Evolutionary conservation across 208 protist species (phyloP), one percentile per base, ranked within the genome.

Genomic region (Herpetomonas tarakana): DNA sequence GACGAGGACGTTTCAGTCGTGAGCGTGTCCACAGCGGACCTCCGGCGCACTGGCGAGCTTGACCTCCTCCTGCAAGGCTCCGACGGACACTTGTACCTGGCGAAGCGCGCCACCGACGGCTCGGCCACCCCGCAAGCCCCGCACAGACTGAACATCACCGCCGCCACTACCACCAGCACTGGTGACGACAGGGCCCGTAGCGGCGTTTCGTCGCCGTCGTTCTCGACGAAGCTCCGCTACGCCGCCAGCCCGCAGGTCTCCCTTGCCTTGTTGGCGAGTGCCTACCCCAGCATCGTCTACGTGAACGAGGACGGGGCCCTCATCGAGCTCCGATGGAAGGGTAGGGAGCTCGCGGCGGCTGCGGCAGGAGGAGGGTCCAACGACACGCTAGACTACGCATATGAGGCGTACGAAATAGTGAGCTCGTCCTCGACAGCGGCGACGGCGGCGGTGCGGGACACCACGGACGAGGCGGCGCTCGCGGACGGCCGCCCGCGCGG

Each of bases 51-150:
- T 28, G 83, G 83, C 2, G 53, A 59, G 28, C 44, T 82, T 0
- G 79, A 84, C 46, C 39, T 85, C 26, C 12, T 85, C 3, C 45
- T 86, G 24, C 79, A 86, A 53, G 63, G 58, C 19, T 68, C 65
- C 46, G 45, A 84, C 58, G 83, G 74, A 4, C 39, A 22, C 12
- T 35, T 90, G 7, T 79, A 69, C 50, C 65, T 73, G 44, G 26
- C 76, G 35, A 65, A 58, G 18, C 58, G 54, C 54, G 58, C 54
- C 26, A 25, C 47, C 1, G 58, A 60, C 21, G 28, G 26, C 12
- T 11, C 30, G 6, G 14, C 24, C 58, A 14, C 47, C 16, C 7
- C 27, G 39, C 49, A 24, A 16, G 21, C 52, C 1, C 53, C 61
- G 1, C 29, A 22, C 39, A 30, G 49, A 7, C 18, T n/a, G 0